phyloP scores from a whole-genome alignment of 352 stramenopile genomes.

The Saprolegnia parasitica region DNA sequence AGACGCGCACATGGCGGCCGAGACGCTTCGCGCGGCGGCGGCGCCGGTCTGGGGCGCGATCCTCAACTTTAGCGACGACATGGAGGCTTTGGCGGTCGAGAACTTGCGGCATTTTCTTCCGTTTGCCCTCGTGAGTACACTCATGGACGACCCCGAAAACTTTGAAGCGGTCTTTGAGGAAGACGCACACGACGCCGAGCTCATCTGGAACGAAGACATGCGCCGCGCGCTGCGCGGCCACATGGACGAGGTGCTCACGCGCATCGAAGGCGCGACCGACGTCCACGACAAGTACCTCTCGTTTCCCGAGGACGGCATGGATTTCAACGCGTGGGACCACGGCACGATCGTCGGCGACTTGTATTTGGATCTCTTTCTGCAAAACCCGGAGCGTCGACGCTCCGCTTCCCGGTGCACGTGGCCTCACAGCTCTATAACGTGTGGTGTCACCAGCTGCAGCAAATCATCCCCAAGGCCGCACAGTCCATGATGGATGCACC shows the following conservation, averaged over 20 bases:
- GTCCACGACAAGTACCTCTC: not conserved
- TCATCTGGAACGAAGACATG: constrained; percentile 25
- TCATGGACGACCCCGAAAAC: not conserved
- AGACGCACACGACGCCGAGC: constrained; percentile 13
- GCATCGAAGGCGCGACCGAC: not conserved
- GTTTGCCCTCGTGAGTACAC: not conserved
- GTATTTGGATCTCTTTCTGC: constrained; percentile 23
- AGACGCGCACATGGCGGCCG: constrained; percentile 1
- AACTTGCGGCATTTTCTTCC: constrained; percentile 9
- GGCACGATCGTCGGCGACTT: constrained; percentile 16
- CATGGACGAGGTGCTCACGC: constrained; percentile 9
- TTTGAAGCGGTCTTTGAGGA: constrained; percentile 17
- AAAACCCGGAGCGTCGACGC: constrained; percentile 18
- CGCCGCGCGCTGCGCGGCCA: constrained; percentile 7
- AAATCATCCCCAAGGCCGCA: constrained; percentile 9
- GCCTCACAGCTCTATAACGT: constrained; percentile 3
- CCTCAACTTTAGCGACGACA: not conserved
- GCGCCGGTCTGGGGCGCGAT: constrained; percentile 10
- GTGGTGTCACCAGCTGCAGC: constrained; percentile 1
- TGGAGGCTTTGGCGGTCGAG: not conserved
- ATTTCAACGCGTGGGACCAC: constrained; percentile 11
- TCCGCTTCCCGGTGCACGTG: constrained; percentile 16
- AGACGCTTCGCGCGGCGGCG: not conserved
- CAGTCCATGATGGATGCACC: constrained; percentile 21
- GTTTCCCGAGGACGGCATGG: constrained; percentile 18